Evolutionary conservation across 305 asterid genomes (phyloP).

Genomic region (Fraxinus latifolia): DNA sequence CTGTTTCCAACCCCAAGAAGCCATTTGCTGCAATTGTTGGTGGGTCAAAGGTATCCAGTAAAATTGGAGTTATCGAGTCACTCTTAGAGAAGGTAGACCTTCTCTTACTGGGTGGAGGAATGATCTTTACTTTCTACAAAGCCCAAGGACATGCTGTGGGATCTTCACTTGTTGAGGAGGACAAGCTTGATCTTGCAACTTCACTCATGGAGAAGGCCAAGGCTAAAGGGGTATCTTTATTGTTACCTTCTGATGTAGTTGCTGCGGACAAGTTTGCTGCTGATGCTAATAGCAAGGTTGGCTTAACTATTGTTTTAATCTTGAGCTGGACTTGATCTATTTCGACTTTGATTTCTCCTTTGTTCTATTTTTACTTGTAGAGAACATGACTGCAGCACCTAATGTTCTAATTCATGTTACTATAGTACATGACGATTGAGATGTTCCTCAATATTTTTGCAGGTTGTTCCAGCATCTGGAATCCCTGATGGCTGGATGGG

Average conservation of each 20-base stretch:
- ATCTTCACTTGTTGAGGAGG: slow-evolving; percentile 82
- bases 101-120: slow-evolving; percentile 82
- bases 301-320: neutral
- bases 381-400: neutral
- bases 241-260: slow-evolving; percentile 75
- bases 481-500: slow-evolving; percentile 97
- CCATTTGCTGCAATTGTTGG: slow-evolving; percentile 98
- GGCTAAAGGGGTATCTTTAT: slow-evolving; percentile 61
- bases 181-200: slow-evolving; percentile 75
- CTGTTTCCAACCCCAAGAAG: slow-evolving; percentile 74
- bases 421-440: neutral
- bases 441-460: neutral
- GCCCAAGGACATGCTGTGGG: slow-evolving; percentile 83
- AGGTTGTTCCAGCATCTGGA: slow-evolving; percentile 73
- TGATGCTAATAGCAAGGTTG: slow-evolving; percentile 83
- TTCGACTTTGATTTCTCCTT: neutral
- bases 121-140: slow-evolving; percentile 85
- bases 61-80: slow-evolving; percentile 81
- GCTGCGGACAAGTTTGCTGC: slow-evolving; percentile 78
- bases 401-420: neutral
- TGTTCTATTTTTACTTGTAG: neutral
- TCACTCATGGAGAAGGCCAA: slow-evolving; percentile 71
- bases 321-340: neutral
- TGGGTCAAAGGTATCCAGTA: slow-evolving; percentile 80
- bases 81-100: slow-evolving; percentile 70